Percentiles rank a stretch among this genome's conserved stretches.
phyloP scores from a whole-genome alignment of 2,329 filamentous ascomycete genomes.

The Cadophora sp. region DNA sequence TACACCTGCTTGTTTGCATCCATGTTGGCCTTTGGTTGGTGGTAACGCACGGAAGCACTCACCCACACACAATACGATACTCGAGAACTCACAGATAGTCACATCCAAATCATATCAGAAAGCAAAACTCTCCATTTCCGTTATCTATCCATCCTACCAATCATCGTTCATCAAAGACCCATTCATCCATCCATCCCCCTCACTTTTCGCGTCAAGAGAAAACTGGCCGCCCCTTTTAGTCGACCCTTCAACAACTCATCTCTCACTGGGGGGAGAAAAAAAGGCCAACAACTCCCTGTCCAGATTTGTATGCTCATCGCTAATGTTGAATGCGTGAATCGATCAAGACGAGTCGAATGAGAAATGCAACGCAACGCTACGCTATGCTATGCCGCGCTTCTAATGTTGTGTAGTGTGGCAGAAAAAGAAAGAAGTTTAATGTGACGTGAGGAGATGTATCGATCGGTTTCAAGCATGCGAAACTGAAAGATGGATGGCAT shows the following conservation, averaged over 20 bases:
- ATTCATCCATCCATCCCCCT: neutral
- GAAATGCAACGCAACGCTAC: slow-evolving; percentile 4
- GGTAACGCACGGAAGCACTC: too few relatives aligned
- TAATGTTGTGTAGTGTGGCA: neutral
- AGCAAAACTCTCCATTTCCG: neutral
- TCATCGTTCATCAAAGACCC: neutral
- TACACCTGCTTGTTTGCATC: too few relatives aligned
- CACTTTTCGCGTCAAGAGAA: neutral
- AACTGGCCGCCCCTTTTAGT: neutral
- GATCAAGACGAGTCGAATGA: neutral
- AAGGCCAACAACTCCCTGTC: neutral
- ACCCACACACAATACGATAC: too few relatives aligned
- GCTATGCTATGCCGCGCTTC: neutral
- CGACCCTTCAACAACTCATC: neutral
- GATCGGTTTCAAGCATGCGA: neutral
- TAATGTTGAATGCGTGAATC: slow-evolving; percentile 4
- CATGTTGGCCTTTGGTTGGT: too few relatives aligned
- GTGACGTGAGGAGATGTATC: neutral
- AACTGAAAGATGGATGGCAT: neutral
- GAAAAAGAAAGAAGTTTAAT: neutral
- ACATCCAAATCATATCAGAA: neutral
- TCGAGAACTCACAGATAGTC: too few relatives aligned
- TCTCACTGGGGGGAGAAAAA: neutral
- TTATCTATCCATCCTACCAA: slow-evolving; percentile 1
- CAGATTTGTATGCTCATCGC: neutral